Conservation (phyloP, 805 yeast species). For the Kodamaea jinghongensis region DNA sequence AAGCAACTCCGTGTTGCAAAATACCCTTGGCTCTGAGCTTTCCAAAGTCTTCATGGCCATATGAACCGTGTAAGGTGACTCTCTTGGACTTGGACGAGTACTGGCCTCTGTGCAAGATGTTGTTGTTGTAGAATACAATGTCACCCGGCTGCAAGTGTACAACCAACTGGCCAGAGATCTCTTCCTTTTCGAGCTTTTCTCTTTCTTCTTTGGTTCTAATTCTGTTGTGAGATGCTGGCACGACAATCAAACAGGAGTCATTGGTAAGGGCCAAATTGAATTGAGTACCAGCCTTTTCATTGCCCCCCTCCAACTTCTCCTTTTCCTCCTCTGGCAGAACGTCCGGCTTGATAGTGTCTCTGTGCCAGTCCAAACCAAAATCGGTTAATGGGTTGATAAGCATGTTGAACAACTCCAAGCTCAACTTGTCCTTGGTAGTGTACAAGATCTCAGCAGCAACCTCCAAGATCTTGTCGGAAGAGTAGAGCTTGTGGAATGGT, state of each 20-base stretch:
- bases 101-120: conserved; percentile 48
- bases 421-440: conserved; percentile 29
- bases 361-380: conserved; percentile 54
- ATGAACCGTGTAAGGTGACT: conserved; percentile 49
- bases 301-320: conserved; percentile 29
- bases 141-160: conserved; percentile 50
- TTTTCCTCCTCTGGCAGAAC: conserved; percentile 45
- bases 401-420: conserved; percentile 53
- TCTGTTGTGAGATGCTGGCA: conserved; percentile 48
- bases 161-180: conserved; percentile 36
- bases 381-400: conserved; percentile 51
- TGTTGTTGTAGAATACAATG: conserved; percentile 48
- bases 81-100: conserved; percentile 39
- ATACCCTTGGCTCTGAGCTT: conserved; percentile 46
- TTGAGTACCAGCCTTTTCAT: conserved; percentile 49
- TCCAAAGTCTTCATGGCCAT: conserved; percentile 44
- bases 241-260: conserved; percentile 46
- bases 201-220: conserved; percentile 46
- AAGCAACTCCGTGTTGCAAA: conserved; percentile 51
- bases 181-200: conserved; percentile 35
- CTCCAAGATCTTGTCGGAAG: conserved; percentile 35
- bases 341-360: conserved; percentile 49
- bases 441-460: conserved; percentile 45
- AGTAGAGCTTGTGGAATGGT: conserved; percentile 41
- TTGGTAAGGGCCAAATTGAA: conserved; percentile 49